These are phyloP conservation scores for Globisporangium lucens DNA, from an alignment of 352 stramenopile species.

Conservation along the genomic window DNA sequence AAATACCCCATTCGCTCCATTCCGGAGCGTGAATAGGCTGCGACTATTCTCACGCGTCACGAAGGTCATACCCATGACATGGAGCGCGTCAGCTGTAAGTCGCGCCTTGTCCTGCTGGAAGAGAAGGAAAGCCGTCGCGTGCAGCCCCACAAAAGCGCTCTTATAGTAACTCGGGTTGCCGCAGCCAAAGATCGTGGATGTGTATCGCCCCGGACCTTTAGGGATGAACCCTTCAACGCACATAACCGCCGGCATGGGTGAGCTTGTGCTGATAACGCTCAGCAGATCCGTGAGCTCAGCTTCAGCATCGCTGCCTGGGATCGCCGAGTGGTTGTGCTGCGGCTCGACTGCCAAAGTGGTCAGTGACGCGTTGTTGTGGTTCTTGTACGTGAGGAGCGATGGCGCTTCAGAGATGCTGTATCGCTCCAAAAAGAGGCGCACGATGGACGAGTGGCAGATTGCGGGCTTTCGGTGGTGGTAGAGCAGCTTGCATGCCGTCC, in stretches of 20 bases:
- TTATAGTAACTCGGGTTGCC: slow-evolving; percentile 31
- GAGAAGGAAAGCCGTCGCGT: slow-evolving; percentile 13
- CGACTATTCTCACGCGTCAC: slow-evolving; percentile 30
- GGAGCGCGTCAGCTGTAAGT: slow-evolving; percentile 23
- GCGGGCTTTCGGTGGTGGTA: slow-evolving; percentile 40
- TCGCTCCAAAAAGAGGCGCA: slow-evolving; percentile 38
- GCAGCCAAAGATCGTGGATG: slow-evolving; percentile 32
- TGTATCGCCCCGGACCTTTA: slow-evolving; percentile 23
- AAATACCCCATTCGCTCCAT: slow-evolving; percentile 3
- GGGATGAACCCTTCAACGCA: slow-evolving; percentile 51
- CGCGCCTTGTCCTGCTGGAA: slow-evolving; percentile 29
- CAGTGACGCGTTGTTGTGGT: slow-evolving; percentile 2
- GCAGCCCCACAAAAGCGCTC: slow-evolving; percentile 28
- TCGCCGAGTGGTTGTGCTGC: slow-evolving; percentile 13
- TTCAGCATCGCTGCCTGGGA: slow-evolving; percentile 35
- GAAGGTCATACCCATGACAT: slow-evolving; percentile 34
- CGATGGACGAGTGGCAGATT: slow-evolving; percentile 49
- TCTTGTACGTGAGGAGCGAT: slow-evolving; percentile 4
- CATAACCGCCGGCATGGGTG: slow-evolving; percentile 32
- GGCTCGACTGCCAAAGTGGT: background rate
- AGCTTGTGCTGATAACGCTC: slow-evolving; percentile 55
- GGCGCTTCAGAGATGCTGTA: slow-evolving; percentile 28
- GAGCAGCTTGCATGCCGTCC: slow-evolving; percentile 46
- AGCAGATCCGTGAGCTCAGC: slow-evolving; percentile 39
- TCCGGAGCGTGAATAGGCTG: slow-evolving; percentile 19